Percentiles rank a stretch among this genome's conserved stretches.
These are phyloP conservation scores for Pichia sp. DNA, from an alignment of 1,139 yeast species.

Conservation along the genomic window DNA sequence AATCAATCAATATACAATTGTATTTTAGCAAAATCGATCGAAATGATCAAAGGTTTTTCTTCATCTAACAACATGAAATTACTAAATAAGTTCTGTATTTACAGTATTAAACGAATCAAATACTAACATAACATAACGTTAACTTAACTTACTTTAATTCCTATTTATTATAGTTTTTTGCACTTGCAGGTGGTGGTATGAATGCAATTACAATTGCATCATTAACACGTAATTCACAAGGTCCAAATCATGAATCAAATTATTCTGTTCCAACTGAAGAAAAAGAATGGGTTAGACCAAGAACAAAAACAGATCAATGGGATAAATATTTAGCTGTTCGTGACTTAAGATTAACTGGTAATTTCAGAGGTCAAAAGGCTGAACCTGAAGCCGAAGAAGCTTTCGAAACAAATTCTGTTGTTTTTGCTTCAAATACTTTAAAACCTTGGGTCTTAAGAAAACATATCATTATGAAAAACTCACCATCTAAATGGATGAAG, in stretches of 20 bases:
- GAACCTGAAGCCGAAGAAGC: slow-evolving; percentile 69
- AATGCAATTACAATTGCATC: slow-evolving; percentile 27
- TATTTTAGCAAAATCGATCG: no score
- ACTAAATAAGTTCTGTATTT: no score
- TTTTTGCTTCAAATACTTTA: slow-evolving; percentile 27
- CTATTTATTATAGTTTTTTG: slow-evolving; percentile 33
- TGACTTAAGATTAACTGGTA: slow-evolving; percentile 71
- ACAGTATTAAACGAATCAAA: background rate
- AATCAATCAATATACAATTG: no score
- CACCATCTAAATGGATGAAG: slow-evolving; percentile 31
- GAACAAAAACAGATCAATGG: slow-evolving; percentile 57
- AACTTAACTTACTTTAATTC: slow-evolving; percentile 1
- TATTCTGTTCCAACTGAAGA: slow-evolving; percentile 23
- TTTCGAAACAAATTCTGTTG: slow-evolving; percentile 49
- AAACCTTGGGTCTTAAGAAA: slow-evolving; percentile 33
- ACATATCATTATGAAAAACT: slow-evolving; percentile 32
- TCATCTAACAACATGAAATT: no score
- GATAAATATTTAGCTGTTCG: slow-evolving; percentile 47
- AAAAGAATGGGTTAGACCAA: slow-evolving; percentile 34
- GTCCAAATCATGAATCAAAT: slow-evolving; percentile 27
- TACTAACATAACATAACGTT: background rate
- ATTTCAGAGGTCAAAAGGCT: slow-evolving; percentile 61
- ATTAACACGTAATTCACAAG: slow-evolving; percentile 29
- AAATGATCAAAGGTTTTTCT: no score
- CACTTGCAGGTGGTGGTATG: slow-evolving; percentile 48